A percentile compares a stretch with the other conserved stretches of the same genome.
phyloP scores from a whole-genome alignment of 495 filamentous ascomycete genomes.

The Hypoxylon crocopeplum region DNA sequence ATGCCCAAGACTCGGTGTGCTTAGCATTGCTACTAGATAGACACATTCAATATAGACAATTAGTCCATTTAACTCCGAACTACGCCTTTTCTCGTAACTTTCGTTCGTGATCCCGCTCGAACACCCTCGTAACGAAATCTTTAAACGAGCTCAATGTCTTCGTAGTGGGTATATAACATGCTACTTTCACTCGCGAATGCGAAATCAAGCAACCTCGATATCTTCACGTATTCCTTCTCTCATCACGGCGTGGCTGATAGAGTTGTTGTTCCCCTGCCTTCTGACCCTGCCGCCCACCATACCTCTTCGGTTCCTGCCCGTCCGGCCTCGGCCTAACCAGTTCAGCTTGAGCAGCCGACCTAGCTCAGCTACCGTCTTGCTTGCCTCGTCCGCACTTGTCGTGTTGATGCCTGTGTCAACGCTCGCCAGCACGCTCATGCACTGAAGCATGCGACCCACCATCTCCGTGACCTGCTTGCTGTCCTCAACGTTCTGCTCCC shows the following conservation, averaged over 20 bases:
- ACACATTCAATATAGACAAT: no score
- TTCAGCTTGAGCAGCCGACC: slow-evolving; percentile 90
- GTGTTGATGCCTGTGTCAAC: slow-evolving; percentile 52
- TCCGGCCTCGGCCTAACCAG: slow-evolving; percentile 91
- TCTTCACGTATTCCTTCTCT: slow-evolving; percentile 39
- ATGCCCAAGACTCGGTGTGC: no score
- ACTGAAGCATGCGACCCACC: slow-evolving; percentile 95
- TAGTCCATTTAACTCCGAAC: no score
- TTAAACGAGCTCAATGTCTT: no score
- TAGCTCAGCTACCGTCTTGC: slow-evolving; percentile 82
- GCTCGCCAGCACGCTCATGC: slow-evolving; percentile 85
- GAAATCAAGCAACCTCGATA: slow-evolving; percentile 34
- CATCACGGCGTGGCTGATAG: slow-evolving; percentile 13
- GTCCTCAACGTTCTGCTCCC: slow-evolving; percentile 64
- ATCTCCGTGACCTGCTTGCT: slow-evolving; percentile 91
- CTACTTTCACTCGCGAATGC: neutral
- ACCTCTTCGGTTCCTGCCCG: slow-evolving; percentile 85
- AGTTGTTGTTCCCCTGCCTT: slow-evolving; percentile 37
- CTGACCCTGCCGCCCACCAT: slow-evolving; percentile 69
- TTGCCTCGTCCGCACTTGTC: slow-evolving; percentile 63
- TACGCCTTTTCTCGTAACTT: no score
- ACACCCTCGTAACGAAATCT: no score
- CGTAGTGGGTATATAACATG: no score
- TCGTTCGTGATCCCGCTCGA: neutral
- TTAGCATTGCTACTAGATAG: no score